Conservation (phyloP, 768 basidiomycete genomes). For the Candolleomyces aberdarensis region DNA sequence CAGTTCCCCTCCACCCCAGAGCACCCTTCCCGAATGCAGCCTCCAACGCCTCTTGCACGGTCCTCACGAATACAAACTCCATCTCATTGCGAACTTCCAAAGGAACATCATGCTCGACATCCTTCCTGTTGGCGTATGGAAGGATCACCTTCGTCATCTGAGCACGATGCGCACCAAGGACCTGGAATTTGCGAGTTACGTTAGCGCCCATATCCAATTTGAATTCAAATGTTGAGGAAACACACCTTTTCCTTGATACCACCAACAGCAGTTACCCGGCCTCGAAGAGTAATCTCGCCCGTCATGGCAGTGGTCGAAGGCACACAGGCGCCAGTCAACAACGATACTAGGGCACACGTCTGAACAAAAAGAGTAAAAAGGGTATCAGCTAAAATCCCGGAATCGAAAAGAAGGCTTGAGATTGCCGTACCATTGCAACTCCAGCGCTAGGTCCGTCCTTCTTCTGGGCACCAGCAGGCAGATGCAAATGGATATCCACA, state of each 20-base stretch:
- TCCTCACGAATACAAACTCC: slow-evolving; percentile 79
- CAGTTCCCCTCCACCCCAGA: slow-evolving; percentile 59
- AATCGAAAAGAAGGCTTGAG: neutral
- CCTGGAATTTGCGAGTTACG: neutral
- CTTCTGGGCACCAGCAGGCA: slow-evolving; percentile 88
- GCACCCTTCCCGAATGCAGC: slow-evolving; percentile 76
- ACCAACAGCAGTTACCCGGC: slow-evolving; percentile 79
- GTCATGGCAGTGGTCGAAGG: slow-evolving; percentile 82
- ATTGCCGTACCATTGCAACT: slow-evolving; percentile 67
- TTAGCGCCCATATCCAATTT: neutral
- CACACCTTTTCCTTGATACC: slow-evolving; percentile 85
- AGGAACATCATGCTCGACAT: slow-evolving; percentile 84
- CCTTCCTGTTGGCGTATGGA: slow-evolving; percentile 81
- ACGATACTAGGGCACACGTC: slow-evolving; percentile 84
- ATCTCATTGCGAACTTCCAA: slow-evolving; percentile 69
- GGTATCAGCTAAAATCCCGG: neutral
- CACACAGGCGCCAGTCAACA: slow-evolving; percentile 74
- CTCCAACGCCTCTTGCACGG: slow-evolving; percentile 75
- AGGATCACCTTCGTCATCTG: slow-evolving; percentile 81
- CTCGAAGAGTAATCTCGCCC: slow-evolving; percentile 87
- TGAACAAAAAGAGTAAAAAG: slow-evolving; percentile 20
- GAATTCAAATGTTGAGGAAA: slow-evolving; percentile 32
- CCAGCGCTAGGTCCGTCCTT: slow-evolving; percentile 95
- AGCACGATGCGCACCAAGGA: slow-evolving; percentile 87
- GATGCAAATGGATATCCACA: slow-evolving; percentile 84